Percentiles rank a stretch among this genome's conserved stretches.
phyloP scores from a whole-genome alignment of 2,329 filamentous ascomycete genomes.

The Botrytis deweyae region DNA sequence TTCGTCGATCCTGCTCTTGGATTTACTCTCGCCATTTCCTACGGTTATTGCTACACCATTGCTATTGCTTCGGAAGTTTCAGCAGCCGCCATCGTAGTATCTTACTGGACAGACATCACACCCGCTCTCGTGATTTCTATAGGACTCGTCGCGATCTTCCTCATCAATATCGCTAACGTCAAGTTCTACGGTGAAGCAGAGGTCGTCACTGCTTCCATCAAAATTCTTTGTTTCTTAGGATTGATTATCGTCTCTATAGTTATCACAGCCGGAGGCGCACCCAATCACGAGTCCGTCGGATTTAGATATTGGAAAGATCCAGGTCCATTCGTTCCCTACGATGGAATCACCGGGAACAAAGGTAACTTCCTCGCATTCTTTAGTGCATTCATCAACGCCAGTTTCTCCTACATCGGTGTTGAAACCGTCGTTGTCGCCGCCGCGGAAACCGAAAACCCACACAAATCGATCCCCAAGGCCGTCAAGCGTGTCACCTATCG shows the following conservation, averaged over 20 bases:
- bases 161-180: constrained; percentile 85
- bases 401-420: constrained; percentile 50
- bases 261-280: constrained; percentile 62
- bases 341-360: constrained; percentile 57
- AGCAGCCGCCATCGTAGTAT: constrained; percentile 77
- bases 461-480: constrained; percentile 54
- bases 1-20: constrained; percentile 41
- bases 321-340: constrained; percentile 65
- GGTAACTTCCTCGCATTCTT: constrained; percentile 58
- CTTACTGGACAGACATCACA: constrained; percentile 70
- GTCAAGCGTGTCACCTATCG: constrained; percentile 52
- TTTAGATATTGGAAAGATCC: constrained; percentile 71
- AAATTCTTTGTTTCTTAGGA: constrained; percentile 64
- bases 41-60: constrained; percentile 37
- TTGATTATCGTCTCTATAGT: constrained; percentile 65
- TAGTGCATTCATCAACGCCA: constrained; percentile 47
- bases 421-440: constrained; percentile 56
- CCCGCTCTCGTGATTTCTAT: constrained; percentile 71
- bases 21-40: constrained; percentile 39
- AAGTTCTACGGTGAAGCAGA: constrained; percentile 86
- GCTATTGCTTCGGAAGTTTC: constrained; percentile 82
- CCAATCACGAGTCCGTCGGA: constrained; percentile 57
- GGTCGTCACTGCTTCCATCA: constrained; percentile 82
- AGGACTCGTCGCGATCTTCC: constrained; percentile 72
- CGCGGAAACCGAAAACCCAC: constrained; percentile 54